Evolutionary conservation across 345 rosid genomes (phyloP), one percentile per base, ranked within the genome.

Genomic region (Gynandropsis gynandra): DNA sequence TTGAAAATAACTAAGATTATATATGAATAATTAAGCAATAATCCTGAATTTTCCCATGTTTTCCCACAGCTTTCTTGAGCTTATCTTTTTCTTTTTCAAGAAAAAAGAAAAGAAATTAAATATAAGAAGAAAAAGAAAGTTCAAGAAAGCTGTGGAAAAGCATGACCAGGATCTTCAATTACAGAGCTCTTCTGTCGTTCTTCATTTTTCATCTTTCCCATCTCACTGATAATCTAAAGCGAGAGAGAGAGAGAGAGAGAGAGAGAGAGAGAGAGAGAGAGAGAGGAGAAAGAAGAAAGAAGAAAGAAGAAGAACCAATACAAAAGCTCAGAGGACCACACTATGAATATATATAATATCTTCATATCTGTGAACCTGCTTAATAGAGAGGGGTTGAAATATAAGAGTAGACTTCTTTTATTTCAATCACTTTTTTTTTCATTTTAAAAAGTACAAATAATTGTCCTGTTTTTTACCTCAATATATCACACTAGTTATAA

Each of bases 91-190:
- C 40, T 52, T 40, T 46, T 42, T 42, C 15, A 44, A 9, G 20
- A 17, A 18, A 27, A 9, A 40, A 14, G 31, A 29, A 6, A 1
- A 52, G 36, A 50, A 58, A 45, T 18, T n/a, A n/a, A n/a, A n/a
- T n/a, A n/a, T n/a, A n/a, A n/a, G n/a, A n/a, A n/a, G 41, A 52
- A 39, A 59, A 65, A 33, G 21, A 53, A 63, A 65, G 70, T 65
- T 65, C 70, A 65, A 65, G 64, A 65, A 65, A 65, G 70, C 70
- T 53, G 70, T 65, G 70, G 70, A 59, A 65, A 59, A 59, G 13
- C 32, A 51, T 65, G 59, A 47, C 65, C 63, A 64, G 69, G 58
- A 64, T 57, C 69, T 50, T 57, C 53, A 64, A 24, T 24, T 24
- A 5, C 4, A 24, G 29, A 24, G 5, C 2, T 24, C 29, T 24